Evolutionary conservation across 495 filamentous ascomycete species (phyloP).

Genomic region (Penicillium waksmanii): DNA sequence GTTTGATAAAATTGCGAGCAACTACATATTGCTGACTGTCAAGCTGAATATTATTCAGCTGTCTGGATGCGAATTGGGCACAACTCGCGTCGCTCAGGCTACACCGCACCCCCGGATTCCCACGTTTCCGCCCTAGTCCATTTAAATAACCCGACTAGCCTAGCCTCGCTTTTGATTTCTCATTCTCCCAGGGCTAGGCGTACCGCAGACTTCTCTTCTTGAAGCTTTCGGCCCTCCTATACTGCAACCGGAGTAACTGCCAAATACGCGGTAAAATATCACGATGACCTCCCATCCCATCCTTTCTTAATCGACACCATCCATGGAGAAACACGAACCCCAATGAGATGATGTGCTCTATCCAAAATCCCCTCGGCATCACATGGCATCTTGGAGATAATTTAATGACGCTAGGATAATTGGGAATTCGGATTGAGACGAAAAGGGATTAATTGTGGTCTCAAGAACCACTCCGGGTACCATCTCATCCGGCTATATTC

Average conservation of each 20-base stretch:
- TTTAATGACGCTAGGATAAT: no score
- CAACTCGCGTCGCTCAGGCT: conserved; percentile 1
- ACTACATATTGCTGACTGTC: not conserved
- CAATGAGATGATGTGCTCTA: not conserved
- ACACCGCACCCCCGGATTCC: not conserved
- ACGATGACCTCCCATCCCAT: not conserved
- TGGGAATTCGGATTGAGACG: no score
- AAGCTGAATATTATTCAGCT: no score
- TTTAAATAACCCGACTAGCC: not conserved
- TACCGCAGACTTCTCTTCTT: no score
- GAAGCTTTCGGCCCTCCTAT: no score
- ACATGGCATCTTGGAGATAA: not conserved
- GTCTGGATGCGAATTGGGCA: not conserved
- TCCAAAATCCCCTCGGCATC: not conserved
- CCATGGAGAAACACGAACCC: no score
- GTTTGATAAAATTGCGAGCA: no score
- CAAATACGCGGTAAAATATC: not conserved
- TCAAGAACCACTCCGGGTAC: not conserved
- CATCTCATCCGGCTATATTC: not conserved
- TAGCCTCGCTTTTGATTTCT: not conserved
- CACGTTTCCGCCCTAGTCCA: not conserved
- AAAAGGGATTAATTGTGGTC: no score
- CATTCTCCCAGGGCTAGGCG: not conserved
- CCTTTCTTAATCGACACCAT: not conserved
- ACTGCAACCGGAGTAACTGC: no score